phyloP scores from a whole-genome alignment of 192 early-diverging fungal species.

The Coemansia sp. region DNA sequence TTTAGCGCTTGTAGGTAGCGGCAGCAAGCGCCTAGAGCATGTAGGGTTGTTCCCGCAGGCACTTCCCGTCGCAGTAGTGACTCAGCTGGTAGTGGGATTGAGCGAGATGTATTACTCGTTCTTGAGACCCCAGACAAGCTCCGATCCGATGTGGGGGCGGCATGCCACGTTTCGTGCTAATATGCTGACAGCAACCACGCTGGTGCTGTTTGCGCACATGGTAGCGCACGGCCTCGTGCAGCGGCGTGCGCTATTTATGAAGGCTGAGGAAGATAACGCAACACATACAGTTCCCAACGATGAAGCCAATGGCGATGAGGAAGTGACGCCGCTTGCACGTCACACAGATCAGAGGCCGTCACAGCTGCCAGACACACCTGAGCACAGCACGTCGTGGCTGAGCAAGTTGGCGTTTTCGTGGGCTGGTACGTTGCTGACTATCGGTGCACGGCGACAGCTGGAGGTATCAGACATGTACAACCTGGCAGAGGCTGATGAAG shows the following conservation, averaged over 20 bases:
- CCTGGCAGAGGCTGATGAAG: slow-evolving; percentile 54
- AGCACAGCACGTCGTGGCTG: slow-evolving; percentile 28
- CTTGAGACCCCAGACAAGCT: slow-evolving; percentile 13
- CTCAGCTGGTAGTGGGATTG: slow-evolving; percentile 8
- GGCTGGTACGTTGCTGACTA: slow-evolving; percentile 60
- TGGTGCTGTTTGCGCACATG: neutral
- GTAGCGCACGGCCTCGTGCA: slow-evolving; percentile 17
- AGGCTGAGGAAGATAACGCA: slow-evolving; percentile 1
- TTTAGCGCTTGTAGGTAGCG: neutral
- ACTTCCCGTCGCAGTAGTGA: slow-evolving; percentile 8
- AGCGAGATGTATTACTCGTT: slow-evolving; percentile 36
- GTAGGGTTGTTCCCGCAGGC: slow-evolving; percentile 31
- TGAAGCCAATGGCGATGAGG: neutral
- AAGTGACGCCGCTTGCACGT: slow-evolving; percentile 25
- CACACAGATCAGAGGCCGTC: slow-evolving; percentile 10
- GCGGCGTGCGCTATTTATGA: slow-evolving; percentile 26
- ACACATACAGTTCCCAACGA: neutral
- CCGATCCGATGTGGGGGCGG: slow-evolving; percentile 15
- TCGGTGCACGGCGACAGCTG: slow-evolving; percentile 57
- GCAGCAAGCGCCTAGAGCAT: slow-evolving; percentile 5
- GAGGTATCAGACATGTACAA: slow-evolving; percentile 61
- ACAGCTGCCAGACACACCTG: slow-evolving; percentile 33
- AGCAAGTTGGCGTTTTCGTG: slow-evolving; percentile 57
- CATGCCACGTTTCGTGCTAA: slow-evolving; percentile 23
- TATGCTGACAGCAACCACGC: slow-evolving; percentile 11